Evolutionary conservation across 352 stramenopile species (phyloP).

Genomic region (Pythium rhizo-oryzae): DNA sequence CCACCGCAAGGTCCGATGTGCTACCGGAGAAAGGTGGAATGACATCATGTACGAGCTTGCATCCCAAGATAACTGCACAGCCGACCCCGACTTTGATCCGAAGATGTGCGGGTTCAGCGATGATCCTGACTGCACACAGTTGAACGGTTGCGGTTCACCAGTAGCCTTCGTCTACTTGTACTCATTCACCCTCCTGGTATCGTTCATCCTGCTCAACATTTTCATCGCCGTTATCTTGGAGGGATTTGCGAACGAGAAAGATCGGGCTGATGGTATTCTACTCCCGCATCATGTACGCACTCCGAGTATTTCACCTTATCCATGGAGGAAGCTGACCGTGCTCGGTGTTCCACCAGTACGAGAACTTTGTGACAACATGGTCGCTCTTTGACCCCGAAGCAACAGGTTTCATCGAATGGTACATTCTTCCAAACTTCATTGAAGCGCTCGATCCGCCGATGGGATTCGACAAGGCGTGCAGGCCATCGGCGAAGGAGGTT

Average conservation of each 20-base stretch:
- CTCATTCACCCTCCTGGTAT: constrained; percentile 87
- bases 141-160: constrained; percentile 70
- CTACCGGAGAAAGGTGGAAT: constrained; percentile 93
- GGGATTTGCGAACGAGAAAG: constrained; percentile 49
- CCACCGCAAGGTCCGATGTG: constrained; percentile 79
- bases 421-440: constrained; percentile 67
- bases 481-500: constrained; percentile 48
- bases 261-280: constrained; percentile 33
- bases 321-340: not conserved
- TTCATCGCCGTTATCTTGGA: constrained; percentile 93
- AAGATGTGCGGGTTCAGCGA: constrained; percentile 63
- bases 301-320: too few relatives aligned
- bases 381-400: constrained; percentile 80
- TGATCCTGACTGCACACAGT: constrained; percentile 37
- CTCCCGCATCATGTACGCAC: constrained; percentile 52
- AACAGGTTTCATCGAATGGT: constrained; percentile 79
- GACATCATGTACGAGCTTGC: constrained; percentile 90
- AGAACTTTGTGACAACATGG: constrained; percentile 80
- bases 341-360: constrained; percentile 47
- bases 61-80: constrained; percentile 40
- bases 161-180: constrained; percentile 81
- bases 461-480: constrained; percentile 50
- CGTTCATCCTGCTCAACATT: constrained; percentile 91
- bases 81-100: constrained; percentile 49
- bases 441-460: constrained; percentile 63